Percentiles rank a stretch among this genome's conserved stretches.
phyloP scores from a whole-genome alignment of 257 asterid genomes.

The Jacaranda mimosifolia region DNA sequence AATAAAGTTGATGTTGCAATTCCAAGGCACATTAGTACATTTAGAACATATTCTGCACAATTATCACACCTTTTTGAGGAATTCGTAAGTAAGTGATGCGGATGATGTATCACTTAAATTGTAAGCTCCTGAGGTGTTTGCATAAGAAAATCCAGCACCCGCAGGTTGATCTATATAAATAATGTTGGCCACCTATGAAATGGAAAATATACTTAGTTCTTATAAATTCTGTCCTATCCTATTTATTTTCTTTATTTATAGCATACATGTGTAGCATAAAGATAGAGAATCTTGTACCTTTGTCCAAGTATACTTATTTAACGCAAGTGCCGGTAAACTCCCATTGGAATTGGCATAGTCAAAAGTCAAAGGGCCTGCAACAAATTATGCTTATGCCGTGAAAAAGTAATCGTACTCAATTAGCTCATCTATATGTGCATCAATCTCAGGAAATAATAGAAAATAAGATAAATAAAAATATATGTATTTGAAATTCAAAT shows the following conservation, averaged over 20 bases:
- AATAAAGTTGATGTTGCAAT: background rate
- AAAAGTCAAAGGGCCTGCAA: slow-evolving; percentile 34
- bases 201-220: too few relatives aligned
- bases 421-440: too few relatives aligned
- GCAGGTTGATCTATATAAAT: slow-evolving; percentile 48
- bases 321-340: background rate
- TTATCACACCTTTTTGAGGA: slow-evolving; percentile 45
- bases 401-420: too few relatives aligned
- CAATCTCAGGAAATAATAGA: too few relatives aligned
- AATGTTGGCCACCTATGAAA: slow-evolving; percentile 44
- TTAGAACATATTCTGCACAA: background rate
- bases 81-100: too few relatives aligned
- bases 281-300: slow-evolving; percentile 12
- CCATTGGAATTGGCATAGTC: slow-evolving; percentile 17
- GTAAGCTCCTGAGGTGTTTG: slow-evolving; percentile 33
- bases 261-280: too few relatives aligned
- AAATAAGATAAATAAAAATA: too few relatives aligned
- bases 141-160: slow-evolving; percentile 52
- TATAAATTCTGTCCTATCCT: too few relatives aligned
- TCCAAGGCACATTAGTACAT: background rate
- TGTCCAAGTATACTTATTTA: slow-evolving; percentile 33
- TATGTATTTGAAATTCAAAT: too few relatives aligned
- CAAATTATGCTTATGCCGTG: background rate
- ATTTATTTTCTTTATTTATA: too few relatives aligned
- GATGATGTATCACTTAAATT: too few relatives aligned